A percentile compares a stretch with the other conserved stretches of the same genome.
phyloP scores from a whole-genome alignment of 495 filamentous ascomycete genomes.

The Arthonia radiata region DNA sequence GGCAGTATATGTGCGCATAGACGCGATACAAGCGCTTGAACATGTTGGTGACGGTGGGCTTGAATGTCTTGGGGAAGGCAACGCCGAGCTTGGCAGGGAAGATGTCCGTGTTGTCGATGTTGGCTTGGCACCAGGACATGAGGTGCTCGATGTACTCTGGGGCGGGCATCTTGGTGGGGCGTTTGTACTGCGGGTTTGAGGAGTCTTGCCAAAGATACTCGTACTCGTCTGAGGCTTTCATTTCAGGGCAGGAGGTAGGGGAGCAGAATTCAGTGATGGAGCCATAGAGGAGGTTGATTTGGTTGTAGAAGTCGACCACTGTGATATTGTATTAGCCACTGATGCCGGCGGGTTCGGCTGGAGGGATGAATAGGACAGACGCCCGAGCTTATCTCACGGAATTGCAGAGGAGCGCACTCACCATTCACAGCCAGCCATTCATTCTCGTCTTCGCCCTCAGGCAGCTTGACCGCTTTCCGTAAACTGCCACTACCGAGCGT shows the following conservation, averaged over 20 bases:
- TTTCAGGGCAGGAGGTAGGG: slow-evolving; percentile 85
- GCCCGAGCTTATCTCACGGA: neutral
- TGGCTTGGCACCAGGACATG: slow-evolving; percentile 87
- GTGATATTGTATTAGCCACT: slow-evolving; percentile 1
- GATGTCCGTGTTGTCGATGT: slow-evolving; percentile 85
- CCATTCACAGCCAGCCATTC: slow-evolving; percentile 96
- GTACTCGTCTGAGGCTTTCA: slow-evolving; percentile 98
- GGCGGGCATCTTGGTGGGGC: slow-evolving; percentile 92
- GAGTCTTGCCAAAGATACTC: slow-evolving; percentile 97
- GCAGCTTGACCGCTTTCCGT: slow-evolving; percentile 85
- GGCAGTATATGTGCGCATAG: slow-evolving; percentile 98
- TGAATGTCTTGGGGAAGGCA: slow-evolving; percentile 84
- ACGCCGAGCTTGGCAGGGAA: slow-evolving; percentile 79
- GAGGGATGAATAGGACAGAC: slow-evolving; percentile 1
- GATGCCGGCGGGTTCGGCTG: neutral
- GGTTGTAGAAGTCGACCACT: slow-evolving; percentile 99
- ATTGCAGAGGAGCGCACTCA: slow-evolving; percentile 14
- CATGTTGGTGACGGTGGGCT: slow-evolving; percentile 63
- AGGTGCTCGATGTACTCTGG: slow-evolving; percentile 93
- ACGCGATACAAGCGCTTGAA: slow-evolving; percentile 98
- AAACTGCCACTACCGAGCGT: slow-evolving; percentile 86
- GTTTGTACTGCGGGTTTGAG: slow-evolving; percentile 74
- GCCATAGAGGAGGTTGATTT: slow-evolving; percentile 95
- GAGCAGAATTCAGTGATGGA: slow-evolving; percentile 99
- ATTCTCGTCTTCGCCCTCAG: slow-evolving; percentile 88